phyloP scores from a whole-genome alignment of 176 grass and related monocot species.

The Zoysia japonica region DNA sequence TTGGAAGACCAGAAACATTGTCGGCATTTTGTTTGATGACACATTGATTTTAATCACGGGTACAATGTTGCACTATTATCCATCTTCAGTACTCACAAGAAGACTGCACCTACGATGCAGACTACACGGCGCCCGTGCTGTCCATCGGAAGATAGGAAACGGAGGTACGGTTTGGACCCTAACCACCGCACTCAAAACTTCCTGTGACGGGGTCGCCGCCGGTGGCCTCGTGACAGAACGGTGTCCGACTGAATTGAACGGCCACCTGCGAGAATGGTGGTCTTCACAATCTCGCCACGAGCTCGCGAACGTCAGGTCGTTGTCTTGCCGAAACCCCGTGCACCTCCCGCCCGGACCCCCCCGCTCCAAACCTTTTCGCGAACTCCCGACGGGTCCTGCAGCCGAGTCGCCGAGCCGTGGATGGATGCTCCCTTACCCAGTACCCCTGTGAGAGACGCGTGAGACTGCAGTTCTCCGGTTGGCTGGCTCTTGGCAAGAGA shows the following conservation, averaged over 20 bases:
- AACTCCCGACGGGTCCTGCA: not conserved
- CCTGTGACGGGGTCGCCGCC: slow-evolving; percentile 11
- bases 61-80: too few relatives aligned
- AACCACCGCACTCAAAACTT: not conserved
- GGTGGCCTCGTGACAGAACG: slow-evolving; percentile 35
- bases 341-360: not conserved
- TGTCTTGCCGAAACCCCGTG: not conserved
- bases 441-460: not conserved
- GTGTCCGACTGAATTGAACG: slow-evolving; percentile 41
- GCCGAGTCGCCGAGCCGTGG: slow-evolving; percentile 3
- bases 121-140: not conserved
- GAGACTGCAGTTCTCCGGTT: not conserved
- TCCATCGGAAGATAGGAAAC: not conserved
- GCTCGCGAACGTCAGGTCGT: slow-evolving; percentile 6
- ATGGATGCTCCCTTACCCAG: too few relatives aligned
- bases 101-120: not conserved
- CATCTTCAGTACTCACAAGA: too few relatives aligned
- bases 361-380: not conserved
- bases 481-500: too few relatives aligned
- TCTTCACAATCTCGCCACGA: not conserved
- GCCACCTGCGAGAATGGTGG: slow-evolving; percentile 29
- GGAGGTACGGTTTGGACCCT: not conserved
- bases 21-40: too few relatives aligned
- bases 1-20: too few relatives aligned
- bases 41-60: too few relatives aligned